A percentile compares a stretch with the other conserved stretches of the same genome.
Evolutionary conservation across 129 eudicot species (phyloP).

Genomic region (Sambucus nigra): DNA sequence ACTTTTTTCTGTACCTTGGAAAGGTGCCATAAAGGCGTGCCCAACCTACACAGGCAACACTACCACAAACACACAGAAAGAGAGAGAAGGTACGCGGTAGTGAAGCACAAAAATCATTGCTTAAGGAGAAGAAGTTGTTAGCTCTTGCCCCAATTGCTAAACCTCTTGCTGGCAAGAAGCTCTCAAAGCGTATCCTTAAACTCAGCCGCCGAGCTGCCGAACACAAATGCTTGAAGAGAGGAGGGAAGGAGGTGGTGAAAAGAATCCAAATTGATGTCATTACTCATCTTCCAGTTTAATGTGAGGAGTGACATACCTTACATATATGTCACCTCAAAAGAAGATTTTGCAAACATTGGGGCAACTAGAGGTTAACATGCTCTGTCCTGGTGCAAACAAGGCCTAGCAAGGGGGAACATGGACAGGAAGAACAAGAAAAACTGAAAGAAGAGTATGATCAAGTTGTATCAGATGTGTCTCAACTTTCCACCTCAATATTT

Average conservation of each 20-base stretch:
- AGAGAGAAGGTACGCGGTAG: constrained; percentile 78
- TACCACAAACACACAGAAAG: constrained; percentile 8
- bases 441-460: too few species aligned
- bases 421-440: too few species aligned
- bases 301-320: constrained; percentile 92
- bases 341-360: constrained; percentile 95
- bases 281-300: constrained; percentile 83
- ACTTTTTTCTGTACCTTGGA: too few species aligned
- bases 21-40: too few species aligned
- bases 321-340: constrained; percentile 84
- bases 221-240: constrained; percentile 85
- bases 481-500: too few species aligned
- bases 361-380: constrained; percentile 95
- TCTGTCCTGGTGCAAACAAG: too few species aligned
- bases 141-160: constrained; percentile 86
- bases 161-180: constrained; percentile 94
- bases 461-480: too few species aligned
- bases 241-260: constrained; percentile 94
- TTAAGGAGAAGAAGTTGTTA: constrained; percentile 54
- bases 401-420: too few species aligned
- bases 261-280: constrained; percentile 94
- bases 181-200: constrained; percentile 76
- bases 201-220: constrained; percentile 96
- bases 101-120: constrained; percentile 62
- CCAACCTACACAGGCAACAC: too few species aligned